Evolutionary conservation across 495 filamentous ascomycete genomes (phyloP).

Genomic region (Aspergillus sclerotiicarbonarius): DNA sequence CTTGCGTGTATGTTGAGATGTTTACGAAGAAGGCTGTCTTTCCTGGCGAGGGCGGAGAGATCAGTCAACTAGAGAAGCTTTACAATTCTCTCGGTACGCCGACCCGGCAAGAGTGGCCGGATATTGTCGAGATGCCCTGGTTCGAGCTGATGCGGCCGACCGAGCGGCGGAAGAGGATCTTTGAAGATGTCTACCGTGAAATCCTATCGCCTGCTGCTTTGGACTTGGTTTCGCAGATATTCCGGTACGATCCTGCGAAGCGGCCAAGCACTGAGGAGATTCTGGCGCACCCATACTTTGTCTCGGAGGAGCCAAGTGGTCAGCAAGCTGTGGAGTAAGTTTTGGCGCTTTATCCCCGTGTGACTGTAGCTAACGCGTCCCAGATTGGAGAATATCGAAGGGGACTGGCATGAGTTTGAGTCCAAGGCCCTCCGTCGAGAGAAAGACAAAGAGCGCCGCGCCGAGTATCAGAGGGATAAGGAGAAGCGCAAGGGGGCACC

Average conservation of each 20-base stretch:
- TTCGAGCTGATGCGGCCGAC: constrained; percentile 82
- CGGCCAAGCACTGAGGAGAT: constrained; percentile 84
- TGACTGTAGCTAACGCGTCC: constrained; percentile 17
- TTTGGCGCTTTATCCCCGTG: neutral
- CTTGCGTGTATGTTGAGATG: constrained; percentile 95
- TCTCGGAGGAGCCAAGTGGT: constrained; percentile 72
- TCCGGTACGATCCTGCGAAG: constrained; percentile 81
- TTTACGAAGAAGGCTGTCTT: constrained; percentile 95
- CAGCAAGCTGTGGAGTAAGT: constrained; percentile 82
- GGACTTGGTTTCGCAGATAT: constrained; percentile 76
- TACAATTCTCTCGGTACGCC: constrained; percentile 92
- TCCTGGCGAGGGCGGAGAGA: constrained; percentile 89
- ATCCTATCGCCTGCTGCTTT: constrained; percentile 72
- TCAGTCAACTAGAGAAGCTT: constrained; percentile 94
- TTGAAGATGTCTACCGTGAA: constrained; percentile 78
- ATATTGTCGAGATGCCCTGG: constrained; percentile 90
- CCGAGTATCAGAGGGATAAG: constrained; percentile 53
- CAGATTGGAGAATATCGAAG: constrained; percentile 78
- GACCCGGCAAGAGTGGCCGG: constrained; percentile 78
- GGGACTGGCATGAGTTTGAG: constrained; percentile 99
- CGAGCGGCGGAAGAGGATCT: constrained; percentile 71
- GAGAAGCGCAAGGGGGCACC: constrained; percentile 46
- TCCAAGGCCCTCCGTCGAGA: constrained; percentile 92
- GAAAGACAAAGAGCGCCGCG: constrained; percentile 75
- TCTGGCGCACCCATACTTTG: constrained; percentile 87